Conservation (phyloP, 768 basidiomycete species). For the Suillus tomentosus region DNA sequence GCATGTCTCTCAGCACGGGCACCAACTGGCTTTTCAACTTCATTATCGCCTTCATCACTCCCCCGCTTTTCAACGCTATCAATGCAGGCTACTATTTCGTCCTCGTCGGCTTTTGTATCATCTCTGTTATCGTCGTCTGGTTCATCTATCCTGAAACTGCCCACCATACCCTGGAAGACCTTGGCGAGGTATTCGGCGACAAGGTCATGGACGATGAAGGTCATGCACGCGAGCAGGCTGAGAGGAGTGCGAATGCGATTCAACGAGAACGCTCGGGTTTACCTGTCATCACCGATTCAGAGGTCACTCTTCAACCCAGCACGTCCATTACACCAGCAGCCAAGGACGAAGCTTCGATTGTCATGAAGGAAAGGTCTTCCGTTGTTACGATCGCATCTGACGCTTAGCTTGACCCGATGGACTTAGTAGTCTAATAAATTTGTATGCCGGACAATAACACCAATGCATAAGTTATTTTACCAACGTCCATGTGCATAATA, state of each 20-base stretch:
- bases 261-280: conserved; percentile 20
- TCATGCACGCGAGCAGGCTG: conserved; percentile 18
- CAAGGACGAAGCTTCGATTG: conserved; percentile 20
- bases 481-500: not conserved
- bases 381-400: not conserved
- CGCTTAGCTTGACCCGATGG: not conserved
- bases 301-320: conserved; percentile 23
- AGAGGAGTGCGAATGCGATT: conserved; percentile 16
- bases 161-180: conserved; percentile 48
- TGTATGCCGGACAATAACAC: not conserved
- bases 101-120: conserved; percentile 46
- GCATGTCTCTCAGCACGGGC: conserved; percentile 39
- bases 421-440: not conserved
- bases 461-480: not conserved
- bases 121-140: conserved; percentile 48
- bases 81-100: conserved; percentile 54
- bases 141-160: conserved; percentile 54
- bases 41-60: conserved; percentile 50
- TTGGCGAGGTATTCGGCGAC: conserved; percentile 52
- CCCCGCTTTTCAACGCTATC: conserved; percentile 58
- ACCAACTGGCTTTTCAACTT: conserved; percentile 39
- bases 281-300: conserved; percentile 23
- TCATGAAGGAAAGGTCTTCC: conserved; percentile 1
- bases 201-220: conserved; percentile 26
- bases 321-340: conserved; percentile 4